Percentiles rank a stretch among this genome's conserved stretches.
phyloP scores from a whole-genome alignment of 805 yeast genomes.

The Starmerella potacharoeniae region DNA sequence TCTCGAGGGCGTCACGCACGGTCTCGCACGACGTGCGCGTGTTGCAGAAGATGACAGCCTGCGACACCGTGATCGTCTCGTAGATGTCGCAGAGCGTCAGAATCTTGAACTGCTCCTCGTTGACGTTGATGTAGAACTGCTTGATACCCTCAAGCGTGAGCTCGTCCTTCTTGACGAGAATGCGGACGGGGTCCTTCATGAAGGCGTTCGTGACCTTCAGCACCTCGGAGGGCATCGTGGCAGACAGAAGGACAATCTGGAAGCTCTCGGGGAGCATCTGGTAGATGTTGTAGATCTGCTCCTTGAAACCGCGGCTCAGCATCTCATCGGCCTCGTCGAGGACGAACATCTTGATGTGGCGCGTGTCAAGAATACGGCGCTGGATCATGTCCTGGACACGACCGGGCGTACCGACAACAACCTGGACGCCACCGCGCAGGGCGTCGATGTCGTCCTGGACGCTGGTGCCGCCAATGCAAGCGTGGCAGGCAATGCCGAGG shows the following conservation, averaged over 20 bases:
- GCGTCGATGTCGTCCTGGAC: conserved; percentile 79
- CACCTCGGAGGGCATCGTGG: conserved; percentile 90
- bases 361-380: conserved; percentile 71
- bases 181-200: conserved; percentile 89
- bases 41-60: conserved; percentile 96
- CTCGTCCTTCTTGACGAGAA: conserved; percentile 90
- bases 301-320: conserved; percentile 85
- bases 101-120: conserved; percentile 86
- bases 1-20: conserved; percentile 62
- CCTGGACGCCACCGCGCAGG: conserved; percentile 75
- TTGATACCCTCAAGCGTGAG: conserved; percentile 90
- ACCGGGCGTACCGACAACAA: conserved; percentile 97
- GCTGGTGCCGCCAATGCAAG: conserved; percentile 95
- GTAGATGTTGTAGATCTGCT: conserved; percentile 90
- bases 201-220: conserved; percentile 82
- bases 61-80: conserved; percentile 91
- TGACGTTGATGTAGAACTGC: conserved; percentile 84
- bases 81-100: conserved; percentile 90
- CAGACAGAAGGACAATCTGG: conserved; percentile 90
- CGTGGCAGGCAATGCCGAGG: conserved; percentile 85
- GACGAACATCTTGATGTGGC: conserved; percentile 82
- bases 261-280: conserved; percentile 74
- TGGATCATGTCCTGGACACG: conserved; percentile 93
- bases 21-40: conserved; percentile 89
- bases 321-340: conserved; percentile 98